phyloP scores from a whole-genome alignment of 768 basidiomycete genomes.

The Russula olivacea region DNA sequence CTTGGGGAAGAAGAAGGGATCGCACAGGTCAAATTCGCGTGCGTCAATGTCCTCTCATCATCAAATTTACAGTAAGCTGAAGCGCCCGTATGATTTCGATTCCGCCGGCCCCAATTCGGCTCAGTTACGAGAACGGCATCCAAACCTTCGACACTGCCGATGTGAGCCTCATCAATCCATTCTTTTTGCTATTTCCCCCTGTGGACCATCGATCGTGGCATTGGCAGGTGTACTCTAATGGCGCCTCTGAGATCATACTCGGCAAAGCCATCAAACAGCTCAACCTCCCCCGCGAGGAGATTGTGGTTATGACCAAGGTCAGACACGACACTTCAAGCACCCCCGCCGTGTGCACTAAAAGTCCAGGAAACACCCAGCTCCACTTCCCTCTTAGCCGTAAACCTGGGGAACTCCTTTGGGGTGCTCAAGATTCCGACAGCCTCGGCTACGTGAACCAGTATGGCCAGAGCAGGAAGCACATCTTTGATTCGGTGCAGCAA shows the following conservation, averaged over 20 bases:
- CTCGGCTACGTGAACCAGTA: slow-evolving; percentile 36
- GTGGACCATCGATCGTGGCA: not conserved
- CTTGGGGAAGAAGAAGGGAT: slow-evolving; percentile 34
- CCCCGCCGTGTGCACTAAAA: not conserved
- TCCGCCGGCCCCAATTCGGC: not conserved
- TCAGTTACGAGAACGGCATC: slow-evolving; percentile 39
- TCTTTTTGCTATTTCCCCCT: too few relatives aligned
- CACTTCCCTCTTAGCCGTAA: not conserved
- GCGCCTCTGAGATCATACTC: slow-evolving; percentile 40
- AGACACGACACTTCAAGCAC: not conserved
- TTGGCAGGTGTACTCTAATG: slow-evolving; percentile 36
- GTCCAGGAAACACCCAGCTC: slow-evolving; percentile 1
- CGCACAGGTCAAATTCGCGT: slow-evolving; percentile 41
- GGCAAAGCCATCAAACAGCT: slow-evolving; percentile 45
- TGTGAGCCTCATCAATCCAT: slow-evolving; percentile 20
- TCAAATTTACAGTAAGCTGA: not conserved
- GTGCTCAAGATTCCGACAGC: slow-evolving; percentile 23
- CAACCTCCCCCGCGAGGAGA: slow-evolving; percentile 41
- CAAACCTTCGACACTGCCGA: slow-evolving; percentile 38
- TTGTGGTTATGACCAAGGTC: slow-evolving; percentile 50
- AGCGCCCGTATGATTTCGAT: not conserved
- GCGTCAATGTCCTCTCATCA: slow-evolving; percentile 26
- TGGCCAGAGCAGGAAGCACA: slow-evolving; percentile 43
- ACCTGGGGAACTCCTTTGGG: not conserved
- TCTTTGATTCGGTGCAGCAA: slow-evolving; percentile 53